phyloP scores from a whole-genome alignment of 352 stramenopile genomes.

The Globisporangium nodosum region DNA sequence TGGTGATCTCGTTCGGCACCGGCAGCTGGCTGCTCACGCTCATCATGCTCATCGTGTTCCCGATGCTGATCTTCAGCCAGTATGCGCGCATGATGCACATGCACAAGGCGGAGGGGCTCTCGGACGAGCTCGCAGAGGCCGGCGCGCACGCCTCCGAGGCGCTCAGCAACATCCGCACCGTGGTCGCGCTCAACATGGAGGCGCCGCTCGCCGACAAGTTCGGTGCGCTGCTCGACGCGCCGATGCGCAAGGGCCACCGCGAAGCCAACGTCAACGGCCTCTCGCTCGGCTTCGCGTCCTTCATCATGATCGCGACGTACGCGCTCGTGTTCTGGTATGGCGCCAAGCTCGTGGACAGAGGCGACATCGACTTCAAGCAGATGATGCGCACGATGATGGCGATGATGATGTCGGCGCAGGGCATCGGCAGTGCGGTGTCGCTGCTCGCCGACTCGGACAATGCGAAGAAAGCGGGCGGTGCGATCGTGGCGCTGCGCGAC shows the following conservation, averaged over 20 bases:
- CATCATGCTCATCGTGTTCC: slow-evolving; percentile 15
- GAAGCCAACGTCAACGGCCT: slow-evolving; percentile 31
- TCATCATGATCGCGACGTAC: slow-evolving; percentile 32
- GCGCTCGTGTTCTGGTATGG: slow-evolving; percentile 62
- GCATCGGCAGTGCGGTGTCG: slow-evolving; percentile 20
- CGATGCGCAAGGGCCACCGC: slow-evolving; percentile 11
- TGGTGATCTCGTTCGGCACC: slow-evolving; percentile 10
- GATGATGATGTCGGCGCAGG: slow-evolving; percentile 43
- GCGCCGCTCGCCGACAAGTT: slow-evolving; percentile 28
- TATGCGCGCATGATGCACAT: slow-evolving; percentile 23
- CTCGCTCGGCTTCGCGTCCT: slow-evolving; percentile 58
- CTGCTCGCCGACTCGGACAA: slow-evolving; percentile 32
- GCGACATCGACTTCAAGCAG: slow-evolving; percentile 36
- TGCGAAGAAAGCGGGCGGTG: slow-evolving; percentile 16
- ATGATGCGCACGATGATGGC: slow-evolving; percentile 45
- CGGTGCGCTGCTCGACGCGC: slow-evolving; percentile 18
- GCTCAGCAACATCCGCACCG: slow-evolving; percentile 32
- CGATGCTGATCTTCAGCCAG: slow-evolving; percentile 19
- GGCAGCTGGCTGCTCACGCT: slow-evolving; percentile 17
- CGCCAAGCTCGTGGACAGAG: slow-evolving; percentile 28
- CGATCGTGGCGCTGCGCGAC: slow-evolving; percentile 13
- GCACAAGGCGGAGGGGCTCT: slow-evolving; percentile 6
- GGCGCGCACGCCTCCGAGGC: slow-evolving; percentile 39
- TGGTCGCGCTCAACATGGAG: slow-evolving; percentile 34
- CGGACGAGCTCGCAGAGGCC: slow-evolving; percentile 26